These are phyloP conservation scores for Boletus reticuloceps DNA, from an alignment of 768 basidiomycete genomes.

Conservation along the genomic window DNA sequence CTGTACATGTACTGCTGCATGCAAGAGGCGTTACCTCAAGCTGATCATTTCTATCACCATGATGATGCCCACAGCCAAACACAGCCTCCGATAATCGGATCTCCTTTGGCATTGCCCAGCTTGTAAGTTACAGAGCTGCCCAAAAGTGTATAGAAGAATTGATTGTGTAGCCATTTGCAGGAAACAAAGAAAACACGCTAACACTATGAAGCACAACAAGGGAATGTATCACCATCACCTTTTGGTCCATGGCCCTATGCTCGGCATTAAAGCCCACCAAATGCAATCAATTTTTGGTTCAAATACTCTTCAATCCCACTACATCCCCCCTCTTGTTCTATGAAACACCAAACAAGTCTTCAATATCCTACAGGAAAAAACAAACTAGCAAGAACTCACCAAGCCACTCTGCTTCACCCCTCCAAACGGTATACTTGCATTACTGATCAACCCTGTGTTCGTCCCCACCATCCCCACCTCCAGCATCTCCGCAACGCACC, in stretches of 20 bases:
- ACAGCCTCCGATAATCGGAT: no score
- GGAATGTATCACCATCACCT: neutral
- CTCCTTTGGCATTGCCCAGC: no score
- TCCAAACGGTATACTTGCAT: constrained; percentile 83
- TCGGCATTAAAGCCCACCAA: constrained; percentile 58
- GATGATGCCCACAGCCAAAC: no score
- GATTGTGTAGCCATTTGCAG: no score
- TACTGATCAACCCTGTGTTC: constrained; percentile 78
- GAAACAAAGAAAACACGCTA: no score
- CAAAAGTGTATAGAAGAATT: no score
- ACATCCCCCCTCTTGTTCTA: constrained; percentile 81
- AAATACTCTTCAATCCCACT: constrained; percentile 85
- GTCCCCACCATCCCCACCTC: constrained; percentile 93
- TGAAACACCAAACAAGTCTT: neutral
- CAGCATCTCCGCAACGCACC: constrained; percentile 91
- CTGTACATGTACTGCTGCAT: no score
- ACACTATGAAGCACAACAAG: neutral
- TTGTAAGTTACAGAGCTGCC: no score
- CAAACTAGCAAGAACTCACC: constrained; percentile 32
- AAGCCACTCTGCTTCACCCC: constrained; percentile 89
- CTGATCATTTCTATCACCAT: no score
- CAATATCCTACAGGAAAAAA: neutral
- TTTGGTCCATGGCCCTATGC: neutral
- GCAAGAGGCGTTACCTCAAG: no score
- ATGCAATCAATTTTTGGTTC: constrained; percentile 77